Evolutionary conservation across 2,329 filamentous ascomycete genomes (phyloP).

Genomic region (Pseudogymnoascus sp.): DNA sequence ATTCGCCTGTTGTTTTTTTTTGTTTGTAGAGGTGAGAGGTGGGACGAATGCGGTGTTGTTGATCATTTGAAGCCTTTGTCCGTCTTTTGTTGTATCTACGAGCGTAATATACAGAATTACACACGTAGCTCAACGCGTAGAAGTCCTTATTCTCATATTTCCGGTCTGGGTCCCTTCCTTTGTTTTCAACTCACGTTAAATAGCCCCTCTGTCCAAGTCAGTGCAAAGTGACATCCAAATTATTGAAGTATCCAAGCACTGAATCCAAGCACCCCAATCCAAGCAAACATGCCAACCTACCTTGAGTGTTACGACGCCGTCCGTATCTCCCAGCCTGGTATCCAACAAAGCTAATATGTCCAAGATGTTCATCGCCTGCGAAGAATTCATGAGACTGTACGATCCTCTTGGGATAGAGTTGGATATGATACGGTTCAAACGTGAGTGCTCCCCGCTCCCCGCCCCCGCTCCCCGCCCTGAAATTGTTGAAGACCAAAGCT

Average conservation of each 20-base stretch:
- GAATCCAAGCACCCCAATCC: background rate
- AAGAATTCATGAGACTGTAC: background rate
- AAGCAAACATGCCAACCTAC: background rate
- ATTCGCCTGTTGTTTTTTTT: background rate
- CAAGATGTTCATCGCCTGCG: background rate
- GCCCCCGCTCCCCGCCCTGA: too few species aligned
- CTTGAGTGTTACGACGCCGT: background rate
- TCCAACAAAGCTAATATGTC: background rate
- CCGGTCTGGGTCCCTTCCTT: background rate
- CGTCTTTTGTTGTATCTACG: background rate
- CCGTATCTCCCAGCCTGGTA: background rate
- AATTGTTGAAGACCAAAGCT: too few species aligned
- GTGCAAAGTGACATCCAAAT: background rate
- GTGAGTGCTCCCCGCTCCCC: too few species aligned
- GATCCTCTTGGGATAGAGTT: background rate
- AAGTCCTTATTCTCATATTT: background rate
- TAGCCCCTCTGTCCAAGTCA: background rate
- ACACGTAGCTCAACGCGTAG: background rate
- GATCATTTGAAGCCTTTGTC: background rate
- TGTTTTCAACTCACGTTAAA: background rate
- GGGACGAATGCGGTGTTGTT: background rate
- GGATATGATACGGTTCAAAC: background rate
- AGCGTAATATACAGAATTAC: background rate
- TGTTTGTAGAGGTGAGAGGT: background rate
- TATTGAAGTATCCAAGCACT: background rate